Conservation (phyloP, 176 grass and related monocot species). For the Puya raimondii region DNA sequence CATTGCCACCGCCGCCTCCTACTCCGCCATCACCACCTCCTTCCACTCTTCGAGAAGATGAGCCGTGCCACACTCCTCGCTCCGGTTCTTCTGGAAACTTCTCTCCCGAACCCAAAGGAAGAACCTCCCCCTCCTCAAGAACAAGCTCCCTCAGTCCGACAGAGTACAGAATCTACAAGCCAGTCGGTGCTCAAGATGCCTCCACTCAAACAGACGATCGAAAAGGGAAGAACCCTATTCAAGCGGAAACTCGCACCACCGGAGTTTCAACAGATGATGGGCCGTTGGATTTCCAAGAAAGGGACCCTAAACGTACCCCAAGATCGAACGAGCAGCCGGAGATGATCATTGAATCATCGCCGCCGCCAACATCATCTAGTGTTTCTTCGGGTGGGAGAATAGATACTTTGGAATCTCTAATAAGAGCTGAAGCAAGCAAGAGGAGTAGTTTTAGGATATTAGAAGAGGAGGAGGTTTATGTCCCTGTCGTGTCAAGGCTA, state of each 20-base stretch:
- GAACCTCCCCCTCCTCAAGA: constrained; percentile 36
- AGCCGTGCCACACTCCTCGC: constrained; percentile 7
- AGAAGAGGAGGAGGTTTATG: constrained; percentile 53
- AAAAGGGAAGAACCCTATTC: constrained; percentile 20
- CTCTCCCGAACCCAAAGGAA: constrained; percentile 1
- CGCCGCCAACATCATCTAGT: constrained; percentile 31
- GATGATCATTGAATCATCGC: constrained; percentile 36
- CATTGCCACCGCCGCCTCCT: background rate
- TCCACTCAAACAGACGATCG: constrained; percentile 75
- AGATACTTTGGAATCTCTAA: constrained; percentile 87
- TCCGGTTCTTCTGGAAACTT: constrained; percentile 5
- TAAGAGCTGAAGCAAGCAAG: constrained; percentile 69
- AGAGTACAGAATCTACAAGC: constrained; percentile 61
- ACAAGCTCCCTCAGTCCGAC: constrained; percentile 39
- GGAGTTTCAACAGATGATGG: constrained; percentile 31
- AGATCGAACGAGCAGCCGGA: constrained; percentile 17
- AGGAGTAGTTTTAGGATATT: constrained; percentile 51
- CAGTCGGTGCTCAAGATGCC: constrained; percentile 52
- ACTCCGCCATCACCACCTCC: background rate
- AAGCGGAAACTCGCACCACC: background rate
- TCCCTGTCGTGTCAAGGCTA: constrained; percentile 37
- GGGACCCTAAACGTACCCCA: background rate
- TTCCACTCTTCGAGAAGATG: constrained; percentile 4
- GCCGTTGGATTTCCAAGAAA: constrained; percentile 30
- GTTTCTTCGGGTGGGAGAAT: constrained; percentile 45